Conservation (phyloP, 2,329 filamentous ascomycete genomes). For the Beauveria brongniartii region DNA sequence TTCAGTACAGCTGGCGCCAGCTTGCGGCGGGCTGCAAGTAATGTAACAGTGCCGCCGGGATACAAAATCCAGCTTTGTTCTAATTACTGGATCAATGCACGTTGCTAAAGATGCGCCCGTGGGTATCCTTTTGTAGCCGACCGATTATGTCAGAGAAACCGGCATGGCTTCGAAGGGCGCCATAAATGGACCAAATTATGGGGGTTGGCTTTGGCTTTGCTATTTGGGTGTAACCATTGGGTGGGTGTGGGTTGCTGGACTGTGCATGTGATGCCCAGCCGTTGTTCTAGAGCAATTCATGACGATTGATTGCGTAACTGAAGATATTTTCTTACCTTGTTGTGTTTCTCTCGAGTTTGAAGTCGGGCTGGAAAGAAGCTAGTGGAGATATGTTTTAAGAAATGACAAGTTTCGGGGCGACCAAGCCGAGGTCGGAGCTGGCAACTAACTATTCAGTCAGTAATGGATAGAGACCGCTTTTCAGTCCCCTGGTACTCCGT, state of each 20-base stretch:
- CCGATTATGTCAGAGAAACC: slow-evolving; percentile 9
- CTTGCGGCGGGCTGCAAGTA: background rate
- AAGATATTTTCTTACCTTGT: background rate
- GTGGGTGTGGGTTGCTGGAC: background rate
- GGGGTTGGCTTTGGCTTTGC: background rate
- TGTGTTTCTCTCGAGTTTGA: background rate
- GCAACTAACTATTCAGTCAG: background rate
- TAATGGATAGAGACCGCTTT: background rate
- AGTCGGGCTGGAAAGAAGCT: background rate
- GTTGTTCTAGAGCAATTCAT: background rate
- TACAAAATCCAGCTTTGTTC: background rate
- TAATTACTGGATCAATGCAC: background rate
- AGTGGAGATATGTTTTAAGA: background rate
- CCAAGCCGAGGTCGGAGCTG: slow-evolving; percentile 9
- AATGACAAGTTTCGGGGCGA: background rate
- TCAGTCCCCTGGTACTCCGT: background rate
- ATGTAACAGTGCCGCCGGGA: background rate
- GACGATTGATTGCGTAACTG: background rate
- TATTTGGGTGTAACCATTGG: too few relatives aligned
- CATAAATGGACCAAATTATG: background rate
- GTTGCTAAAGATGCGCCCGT: background rate
- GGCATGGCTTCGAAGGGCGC: background rate
- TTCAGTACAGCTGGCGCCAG: background rate
- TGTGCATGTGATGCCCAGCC: slow-evolving; percentile 4
- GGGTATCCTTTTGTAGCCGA: slow-evolving; percentile 10